phyloP scores from a whole-genome alignment of 1,284 basidiomycete species.

The Macrocystidia cucumis region DNA sequence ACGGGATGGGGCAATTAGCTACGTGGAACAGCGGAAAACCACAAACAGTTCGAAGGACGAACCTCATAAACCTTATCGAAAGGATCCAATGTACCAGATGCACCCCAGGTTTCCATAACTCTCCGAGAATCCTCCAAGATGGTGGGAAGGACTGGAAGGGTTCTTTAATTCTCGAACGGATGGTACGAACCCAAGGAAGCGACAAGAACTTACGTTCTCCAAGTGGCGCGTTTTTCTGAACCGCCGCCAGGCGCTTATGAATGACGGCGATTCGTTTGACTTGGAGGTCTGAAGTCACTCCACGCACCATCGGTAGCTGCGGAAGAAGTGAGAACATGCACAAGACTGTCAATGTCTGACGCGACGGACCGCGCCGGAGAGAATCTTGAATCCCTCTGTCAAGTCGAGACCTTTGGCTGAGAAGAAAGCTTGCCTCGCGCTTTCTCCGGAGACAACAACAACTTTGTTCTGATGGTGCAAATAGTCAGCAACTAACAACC shows the following conservation, averaged over 20 bases:
- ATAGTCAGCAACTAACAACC: constrained; percentile 9
- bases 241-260: constrained; percentile 55
- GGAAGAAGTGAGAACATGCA: constrained; percentile 7
- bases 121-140: constrained; percentile 56
- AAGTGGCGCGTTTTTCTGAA: constrained; percentile 53
- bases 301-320: constrained; percentile 66
- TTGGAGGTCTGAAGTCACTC: constrained; percentile 63
- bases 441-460: constrained; percentile 64
- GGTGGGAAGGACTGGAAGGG: constrained; percentile 44
- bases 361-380: constrained; percentile 61
- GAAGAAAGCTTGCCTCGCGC: constrained; percentile 61
- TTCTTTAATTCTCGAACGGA: constrained; percentile 1
- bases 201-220: constrained; percentile 38
- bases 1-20: constrained; percentile 6
- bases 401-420: constrained; percentile 60
- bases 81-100: constrained; percentile 54
- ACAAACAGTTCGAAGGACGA: constrained; percentile 13
- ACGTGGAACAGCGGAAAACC: constrained; percentile 4
- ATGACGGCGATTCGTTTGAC: constrained; percentile 51
- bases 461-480: constrained; percentile 44
- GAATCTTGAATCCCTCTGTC: constrained; percentile 66
- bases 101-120: constrained; percentile 53
- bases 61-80: constrained; percentile 67
- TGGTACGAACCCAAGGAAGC: too few species aligned
- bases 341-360: constrained; percentile 6